phyloP scores from a whole-genome alignment of 139 green algal species.

The Chlamydomonas asymmetrica region DNA sequence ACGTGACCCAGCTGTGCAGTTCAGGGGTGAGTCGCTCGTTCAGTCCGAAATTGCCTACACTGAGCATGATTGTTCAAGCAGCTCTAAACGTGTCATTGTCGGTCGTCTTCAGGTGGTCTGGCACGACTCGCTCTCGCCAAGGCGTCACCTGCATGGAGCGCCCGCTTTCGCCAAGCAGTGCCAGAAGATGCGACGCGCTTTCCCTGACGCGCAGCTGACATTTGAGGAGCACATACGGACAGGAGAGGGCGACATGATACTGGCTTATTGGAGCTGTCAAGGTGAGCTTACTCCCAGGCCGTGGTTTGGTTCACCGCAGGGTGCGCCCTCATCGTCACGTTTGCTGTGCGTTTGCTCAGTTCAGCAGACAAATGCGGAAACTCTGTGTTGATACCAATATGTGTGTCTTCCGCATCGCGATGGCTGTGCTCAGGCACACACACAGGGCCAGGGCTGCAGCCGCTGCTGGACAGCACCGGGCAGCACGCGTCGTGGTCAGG shows the following conservation, averaged over 20 bases:
- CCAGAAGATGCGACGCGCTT: not conserved
- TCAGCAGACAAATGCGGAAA: not conserved
- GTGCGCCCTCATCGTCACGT: not conserved
- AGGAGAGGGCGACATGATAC: conserved; percentile 1
- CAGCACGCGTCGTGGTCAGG: not conserved
- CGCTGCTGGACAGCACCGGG: not conserved
- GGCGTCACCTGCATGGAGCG: not conserved
- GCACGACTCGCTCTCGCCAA: conserved; percentile 9
- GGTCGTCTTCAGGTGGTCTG: conserved; percentile 20
- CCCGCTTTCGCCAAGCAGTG: not conserved
- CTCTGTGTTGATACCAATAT: not conserved
- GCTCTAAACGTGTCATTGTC: too few relatives aligned
- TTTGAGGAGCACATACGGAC: not conserved
- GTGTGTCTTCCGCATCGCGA: too few relatives aligned
- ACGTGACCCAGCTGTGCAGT: too few relatives aligned
- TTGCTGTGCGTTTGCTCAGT: not conserved
- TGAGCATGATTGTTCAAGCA: too few relatives aligned
- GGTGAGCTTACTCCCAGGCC: not conserved
- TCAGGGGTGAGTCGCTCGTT: too few relatives aligned
- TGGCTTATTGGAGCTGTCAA: conserved; percentile 9
- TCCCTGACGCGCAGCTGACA: conserved; percentile 4
- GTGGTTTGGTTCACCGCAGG: not conserved
- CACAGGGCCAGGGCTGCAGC: conserved; percentile 1
- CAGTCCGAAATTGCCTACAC: too few relatives aligned
- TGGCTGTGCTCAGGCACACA: conserved; percentile 8